Evolutionary conservation across 2,329 filamentous ascomycete genomes (phyloP).

Genomic region (Cladosporium sp.): DNA sequence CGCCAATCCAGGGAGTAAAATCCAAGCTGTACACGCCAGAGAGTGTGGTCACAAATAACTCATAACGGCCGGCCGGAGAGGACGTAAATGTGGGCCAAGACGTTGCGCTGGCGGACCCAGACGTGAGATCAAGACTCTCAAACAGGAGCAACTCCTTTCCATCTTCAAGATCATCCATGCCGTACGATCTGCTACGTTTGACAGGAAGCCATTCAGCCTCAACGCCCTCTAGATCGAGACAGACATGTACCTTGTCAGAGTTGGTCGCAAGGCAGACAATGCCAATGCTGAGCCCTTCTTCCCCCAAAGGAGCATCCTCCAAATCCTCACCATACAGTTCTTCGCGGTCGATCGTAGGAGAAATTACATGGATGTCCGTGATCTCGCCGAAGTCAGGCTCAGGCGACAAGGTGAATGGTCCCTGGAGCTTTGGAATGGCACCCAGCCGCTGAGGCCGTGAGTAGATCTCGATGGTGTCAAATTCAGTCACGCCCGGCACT

Average conservation of each 20-base stretch:
- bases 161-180: constrained; percentile 22
- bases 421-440: constrained; percentile 55
- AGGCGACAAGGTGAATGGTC: constrained; percentile 52
- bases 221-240: constrained; percentile 55
- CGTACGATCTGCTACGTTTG: constrained; percentile 23
- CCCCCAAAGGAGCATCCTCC: constrained; percentile 36
- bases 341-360: constrained; percentile 47
- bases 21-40: constrained; percentile 51
- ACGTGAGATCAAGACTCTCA: constrained; percentile 34
- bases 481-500: constrained; percentile 30
- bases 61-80: constrained; percentile 51
- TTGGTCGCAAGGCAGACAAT: constrained; percentile 53
- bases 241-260: constrained; percentile 51
- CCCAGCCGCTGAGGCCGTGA: constrained; percentile 48
- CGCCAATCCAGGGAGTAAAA: constrained; percentile 50
- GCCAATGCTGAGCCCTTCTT: constrained; percentile 49
- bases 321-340: constrained; percentile 46
- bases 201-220: constrained; percentile 57
- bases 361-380: constrained; percentile 55
- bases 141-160: constrained; percentile 31
- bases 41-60: constrained; percentile 52
- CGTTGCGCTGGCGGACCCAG: constrained; percentile 14
- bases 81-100: constrained; percentile 51
- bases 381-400: constrained; percentile 50
- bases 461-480: constrained; percentile 48